These are phyloP conservation scores for Russula sp. DNA, from an alignment of 768 basidiomycete species.

Conservation along the genomic window DNA sequence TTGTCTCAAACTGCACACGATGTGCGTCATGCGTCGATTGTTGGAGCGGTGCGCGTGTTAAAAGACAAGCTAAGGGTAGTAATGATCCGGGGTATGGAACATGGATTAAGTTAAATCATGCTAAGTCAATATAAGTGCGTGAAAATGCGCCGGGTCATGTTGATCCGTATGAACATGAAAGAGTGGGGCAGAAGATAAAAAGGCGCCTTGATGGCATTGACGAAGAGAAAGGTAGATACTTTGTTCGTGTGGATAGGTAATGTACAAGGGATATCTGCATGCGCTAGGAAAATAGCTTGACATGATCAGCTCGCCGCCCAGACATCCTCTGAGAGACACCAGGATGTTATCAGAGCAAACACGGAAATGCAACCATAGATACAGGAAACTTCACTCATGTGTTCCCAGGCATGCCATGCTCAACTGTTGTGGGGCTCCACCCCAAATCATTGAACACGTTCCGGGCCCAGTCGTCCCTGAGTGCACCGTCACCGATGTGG, in stretches of 20 bases:
- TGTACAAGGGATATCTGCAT: not conserved
- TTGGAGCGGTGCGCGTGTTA: not conserved
- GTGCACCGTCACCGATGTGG: constrained; percentile 7
- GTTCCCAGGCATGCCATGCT: constrained; percentile 1
- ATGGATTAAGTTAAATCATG: constrained; percentile 20
- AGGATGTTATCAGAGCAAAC: constrained; percentile 1
- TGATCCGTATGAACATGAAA: constrained; percentile 16
- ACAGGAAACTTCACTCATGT: not conserved
- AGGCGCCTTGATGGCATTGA: not conserved
- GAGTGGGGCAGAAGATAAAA: not conserved
- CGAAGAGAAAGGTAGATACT: not conserved
- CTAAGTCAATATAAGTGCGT: constrained; percentile 15
- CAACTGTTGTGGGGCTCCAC: constrained; percentile 17
- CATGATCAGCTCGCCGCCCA: not conserved
- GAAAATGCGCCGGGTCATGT: constrained; percentile 15
- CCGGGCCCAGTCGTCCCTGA: constrained; percentile 64
- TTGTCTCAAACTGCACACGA: not conserved
- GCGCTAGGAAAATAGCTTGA: not conserved
- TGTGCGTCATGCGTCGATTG: not conserved
- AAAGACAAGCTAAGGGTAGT: not conserved
- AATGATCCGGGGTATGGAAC: constrained; percentile 12
- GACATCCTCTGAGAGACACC: not conserved
- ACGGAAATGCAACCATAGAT: constrained; percentile 8
- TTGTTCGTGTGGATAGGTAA: constrained; percentile 6
- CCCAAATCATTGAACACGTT: constrained; percentile 60